These are phyloP conservation scores for Xylaria castorea DNA, from an alignment of 495 filamentous ascomycete species.

Conservation along the genomic window DNA sequence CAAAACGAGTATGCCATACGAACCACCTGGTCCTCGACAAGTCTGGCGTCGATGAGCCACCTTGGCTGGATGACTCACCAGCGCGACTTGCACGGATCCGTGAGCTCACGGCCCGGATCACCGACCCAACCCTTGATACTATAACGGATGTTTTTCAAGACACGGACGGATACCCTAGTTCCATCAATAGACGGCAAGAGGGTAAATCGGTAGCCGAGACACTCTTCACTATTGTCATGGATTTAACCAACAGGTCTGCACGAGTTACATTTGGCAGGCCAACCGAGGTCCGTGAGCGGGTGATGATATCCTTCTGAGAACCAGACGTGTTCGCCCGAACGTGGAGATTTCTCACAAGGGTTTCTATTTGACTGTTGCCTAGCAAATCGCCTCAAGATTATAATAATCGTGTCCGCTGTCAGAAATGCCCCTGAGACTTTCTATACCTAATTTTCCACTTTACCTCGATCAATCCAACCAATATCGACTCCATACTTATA, in stretches of 20 bases:
- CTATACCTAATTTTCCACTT: not conserved
- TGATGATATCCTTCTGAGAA: conserved; percentile 31
- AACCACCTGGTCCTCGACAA: conserved; percentile 63
- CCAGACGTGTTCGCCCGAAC: not conserved
- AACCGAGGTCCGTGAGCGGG: conserved; percentile 37
- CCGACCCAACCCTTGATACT: conserved; percentile 25
- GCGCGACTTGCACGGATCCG: conserved; percentile 55
- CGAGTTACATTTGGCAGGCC: conserved; percentile 52
- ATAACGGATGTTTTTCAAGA: conserved; percentile 36
- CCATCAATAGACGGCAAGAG: conserved; percentile 38
- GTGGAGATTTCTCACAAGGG: not conserved
- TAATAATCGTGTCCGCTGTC: not conserved
- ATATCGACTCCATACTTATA: conserved; percentile 26
- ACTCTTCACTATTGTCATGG: conserved; percentile 58
- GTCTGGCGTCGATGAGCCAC: conserved; percentile 50
- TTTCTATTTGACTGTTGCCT: not conserved
- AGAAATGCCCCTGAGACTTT: not conserved
- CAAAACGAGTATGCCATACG: conserved; percentile 62
- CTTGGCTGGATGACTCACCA: conserved; percentile 62
- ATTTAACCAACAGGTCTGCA: conserved; percentile 47
- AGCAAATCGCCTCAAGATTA: not conserved
- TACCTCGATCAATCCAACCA: conserved; percentile 19
- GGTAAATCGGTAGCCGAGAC: conserved; percentile 39
- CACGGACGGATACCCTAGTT: conserved; percentile 34
- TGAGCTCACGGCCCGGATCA: conserved; percentile 48